phyloP scores from a whole-genome alignment of 2,329 filamentous ascomycete genomes.

The Boeremia exigua region DNA sequence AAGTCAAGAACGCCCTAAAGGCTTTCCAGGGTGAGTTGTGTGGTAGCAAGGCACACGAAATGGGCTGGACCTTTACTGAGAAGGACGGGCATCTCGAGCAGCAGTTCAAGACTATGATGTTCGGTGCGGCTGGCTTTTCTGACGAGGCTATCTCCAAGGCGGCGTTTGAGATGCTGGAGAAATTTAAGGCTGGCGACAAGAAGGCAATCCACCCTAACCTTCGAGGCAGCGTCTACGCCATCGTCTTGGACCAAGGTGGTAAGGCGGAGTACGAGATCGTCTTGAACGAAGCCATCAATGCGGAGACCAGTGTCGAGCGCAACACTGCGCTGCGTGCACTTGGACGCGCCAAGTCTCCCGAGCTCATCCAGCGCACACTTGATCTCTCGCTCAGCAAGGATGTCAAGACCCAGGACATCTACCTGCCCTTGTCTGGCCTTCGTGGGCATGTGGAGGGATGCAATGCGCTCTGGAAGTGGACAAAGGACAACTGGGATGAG shows the following conservation, averaged over 20 bases:
- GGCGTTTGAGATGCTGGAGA: slow-evolving; percentile 87
- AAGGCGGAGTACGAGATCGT: slow-evolving; percentile 84
- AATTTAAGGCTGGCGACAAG: slow-evolving; percentile 79
- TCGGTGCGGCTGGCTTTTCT: slow-evolving; percentile 79
- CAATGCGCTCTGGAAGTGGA: slow-evolving; percentile 79
- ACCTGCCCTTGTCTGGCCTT: slow-evolving; percentile 82
- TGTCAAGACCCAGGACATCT: slow-evolving; percentile 93
- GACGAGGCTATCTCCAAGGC: slow-evolving; percentile 80
- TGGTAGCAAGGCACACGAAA: slow-evolving; percentile 78
- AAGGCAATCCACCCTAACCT: slow-evolving; percentile 91
- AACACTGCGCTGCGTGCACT: slow-evolving; percentile 87
- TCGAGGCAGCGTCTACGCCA: slow-evolving; percentile 82
- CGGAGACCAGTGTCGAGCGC: slow-evolving; percentile 82
- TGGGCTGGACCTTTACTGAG: slow-evolving; percentile 88
- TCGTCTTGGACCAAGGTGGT: slow-evolving; percentile 83
- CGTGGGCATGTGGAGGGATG: slow-evolving; percentile 80
- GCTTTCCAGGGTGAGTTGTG: slow-evolving; percentile 81
- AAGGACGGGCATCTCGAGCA: slow-evolving; percentile 87
- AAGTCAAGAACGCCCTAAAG: slow-evolving; percentile 76
- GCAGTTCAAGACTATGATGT: slow-evolving; percentile 93
- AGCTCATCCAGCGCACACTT: slow-evolving; percentile 82
- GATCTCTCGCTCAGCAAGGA: slow-evolving; percentile 76
- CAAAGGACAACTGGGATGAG: slow-evolving; percentile 87
- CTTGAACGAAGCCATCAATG: slow-evolving; percentile 75
- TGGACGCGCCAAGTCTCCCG: slow-evolving; percentile 77